Conservation (phyloP, 305 asterid species). For the Solanum chacoense region DNA sequence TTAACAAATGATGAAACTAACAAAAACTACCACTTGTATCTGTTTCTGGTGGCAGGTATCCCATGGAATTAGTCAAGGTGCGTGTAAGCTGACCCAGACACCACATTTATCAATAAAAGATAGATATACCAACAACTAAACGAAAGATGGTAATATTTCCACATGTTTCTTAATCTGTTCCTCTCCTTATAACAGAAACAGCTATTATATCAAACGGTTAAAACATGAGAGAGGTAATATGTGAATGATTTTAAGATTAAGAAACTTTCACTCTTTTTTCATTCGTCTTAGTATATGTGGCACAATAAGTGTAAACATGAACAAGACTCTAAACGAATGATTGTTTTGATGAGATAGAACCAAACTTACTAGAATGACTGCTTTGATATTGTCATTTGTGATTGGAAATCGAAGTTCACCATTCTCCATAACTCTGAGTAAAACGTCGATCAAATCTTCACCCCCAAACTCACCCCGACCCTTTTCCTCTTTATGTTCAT, state of each 20-base stretch:
- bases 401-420: background rate
- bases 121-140: background rate
- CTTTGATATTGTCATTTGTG: conserved; percentile 1
- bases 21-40: too few relatives aligned
- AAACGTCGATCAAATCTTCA: conserved; percentile 12
- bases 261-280: background rate
- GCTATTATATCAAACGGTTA: background rate
- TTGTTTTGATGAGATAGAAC: background rate
- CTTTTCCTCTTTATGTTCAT: background rate
- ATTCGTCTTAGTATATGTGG: too few relatives aligned
- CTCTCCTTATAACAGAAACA: background rate
- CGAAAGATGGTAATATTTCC: background rate
- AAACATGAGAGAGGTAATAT: background rate
- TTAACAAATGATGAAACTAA: background rate
- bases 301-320: background rate
- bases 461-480: background rate
- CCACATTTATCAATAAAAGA: background rate
- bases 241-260: too few relatives aligned
- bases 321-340: background rate
- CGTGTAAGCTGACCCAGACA: background rate
- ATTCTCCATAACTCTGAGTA: background rate
- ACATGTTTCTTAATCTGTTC: background rate
- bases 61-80: too few relatives aligned
- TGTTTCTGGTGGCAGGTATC: background rate
- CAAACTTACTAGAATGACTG: conserved; percentile 1